Conservation (phyloP, 306 rosid species). For the Acacia confusa region DNA sequence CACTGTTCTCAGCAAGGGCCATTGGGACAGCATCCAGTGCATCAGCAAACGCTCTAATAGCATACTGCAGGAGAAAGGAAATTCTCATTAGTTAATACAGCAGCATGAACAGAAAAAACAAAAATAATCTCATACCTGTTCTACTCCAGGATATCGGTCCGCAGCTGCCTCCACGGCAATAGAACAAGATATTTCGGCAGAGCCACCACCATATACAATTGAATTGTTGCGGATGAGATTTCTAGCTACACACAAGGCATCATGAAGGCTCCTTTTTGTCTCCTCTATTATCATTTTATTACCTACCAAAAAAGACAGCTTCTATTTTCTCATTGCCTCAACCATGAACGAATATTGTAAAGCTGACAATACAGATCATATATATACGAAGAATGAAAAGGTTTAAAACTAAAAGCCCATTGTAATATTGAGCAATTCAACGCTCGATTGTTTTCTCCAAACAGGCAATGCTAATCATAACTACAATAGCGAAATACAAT, state of each 20-base stretch:
- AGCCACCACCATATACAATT: conserved; percentile 97
- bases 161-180: conserved; percentile 93
- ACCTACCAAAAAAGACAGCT: conserved; percentile 50
- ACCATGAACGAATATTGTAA: neutral
- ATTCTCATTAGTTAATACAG: neutral
- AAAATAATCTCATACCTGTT: conserved; percentile 60
- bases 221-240: conserved; percentile 97
- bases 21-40: conserved; percentile 87
- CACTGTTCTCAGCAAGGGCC: conserved; percentile 99
- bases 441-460: neutral
- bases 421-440: neutral
- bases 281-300: conserved; percentile 98
- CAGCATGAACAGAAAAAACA: neutral
- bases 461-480: neutral
- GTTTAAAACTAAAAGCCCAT: neutral
- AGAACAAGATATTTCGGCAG: conserved; percentile 90
- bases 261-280: conserved; percentile 96
- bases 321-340: neutral
- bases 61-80: conserved; percentile 65
- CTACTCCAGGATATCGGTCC: conserved; percentile 88
- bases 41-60: conserved; percentile 92
- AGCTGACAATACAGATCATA: neutral
- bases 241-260: conserved; percentile 96
- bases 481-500: conserved; percentile 2
- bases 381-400: neutral